Base-by-base conservation (phyloP, 2,329 filamentous ascomycete species). In the Fusarium sp. region DNA sequence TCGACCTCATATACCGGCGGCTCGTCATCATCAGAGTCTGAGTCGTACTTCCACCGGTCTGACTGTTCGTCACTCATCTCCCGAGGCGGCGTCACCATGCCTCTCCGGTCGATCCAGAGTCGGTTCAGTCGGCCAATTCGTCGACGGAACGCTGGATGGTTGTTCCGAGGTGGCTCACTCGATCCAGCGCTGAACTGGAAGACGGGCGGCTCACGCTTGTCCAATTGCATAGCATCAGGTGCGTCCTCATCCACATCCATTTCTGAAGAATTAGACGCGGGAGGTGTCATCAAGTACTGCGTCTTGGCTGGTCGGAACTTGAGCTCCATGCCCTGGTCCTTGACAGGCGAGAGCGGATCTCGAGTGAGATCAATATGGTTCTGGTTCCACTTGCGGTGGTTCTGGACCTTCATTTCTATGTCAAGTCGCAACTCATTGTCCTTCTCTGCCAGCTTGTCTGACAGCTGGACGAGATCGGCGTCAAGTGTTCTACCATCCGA, bases 371-470 rank as follows among this genome's bases (percentile, higher is more conserved):
- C 94, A 74, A 96, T 87, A 83, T 93, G 93, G 76, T 92, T 91
- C 74, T 92, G 86, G 80, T 97, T 97, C 93, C 95, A 97, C 78
- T 91, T 90, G 73, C 91, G 89, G 81, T 97, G 95, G 80, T 96
- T 95, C 74, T 91, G 87, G 59, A 96, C 89, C 80, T 96, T 95
- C 73, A 89, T 89, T 79, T 96, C 92, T 77, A 98, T 93, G 75
- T 96, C 93, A 69, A 86, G 85, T 68, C 91, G 86, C 72, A 97
- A 89, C 73, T 92, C 89, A 72, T 91, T 93, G 72, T 95, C 91
- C 79, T 92, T 93, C 79, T 97, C 92, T 44, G 89, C 89, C 60
- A 91, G 85, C 73, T 93, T 87, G 74, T 97, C 93, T 66, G 91
- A 86, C 68, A 97, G 82, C 68, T 90, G 84, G 33, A 91, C 85